Percentiles rank a stretch among this genome's conserved stretches.
Conservation (phyloP, 495 filamentous ascomycete genomes). For the Penicillium daleae region DNA sequence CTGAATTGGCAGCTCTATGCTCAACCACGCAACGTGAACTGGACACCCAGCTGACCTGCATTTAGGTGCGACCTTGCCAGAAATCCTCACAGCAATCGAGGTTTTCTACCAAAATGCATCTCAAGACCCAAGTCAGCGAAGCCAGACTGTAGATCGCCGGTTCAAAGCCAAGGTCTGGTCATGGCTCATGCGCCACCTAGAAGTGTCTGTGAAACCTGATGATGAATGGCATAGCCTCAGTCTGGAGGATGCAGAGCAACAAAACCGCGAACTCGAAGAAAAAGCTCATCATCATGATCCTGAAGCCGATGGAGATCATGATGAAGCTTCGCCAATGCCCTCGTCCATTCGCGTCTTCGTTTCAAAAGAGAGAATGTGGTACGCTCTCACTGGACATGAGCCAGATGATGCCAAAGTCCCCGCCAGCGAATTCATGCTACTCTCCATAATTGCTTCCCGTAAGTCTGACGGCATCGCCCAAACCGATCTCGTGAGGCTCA, state of each 20-base stretch:
- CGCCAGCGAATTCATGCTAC: conserved; percentile 68
- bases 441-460: conserved; percentile 79
- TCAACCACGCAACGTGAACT: not conserved
- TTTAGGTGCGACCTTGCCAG: conserved; percentile 46
- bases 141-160: conserved; percentile 48
- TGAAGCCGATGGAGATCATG: conserved; percentile 9
- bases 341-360: conserved; percentile 55
- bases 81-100: conserved; percentile 44
- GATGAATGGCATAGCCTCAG: conserved; percentile 47
- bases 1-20: not conserved
- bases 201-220: conserved; percentile 53
- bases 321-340: conserved; percentile 7
- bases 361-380: conserved; percentile 71
- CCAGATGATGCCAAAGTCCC: conserved; percentile 71
- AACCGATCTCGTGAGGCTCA: conserved; percentile 71
- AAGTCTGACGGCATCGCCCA: conserved; percentile 76
- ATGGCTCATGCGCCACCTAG: conserved; percentile 57
- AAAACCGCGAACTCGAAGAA: conserved; percentile 5
- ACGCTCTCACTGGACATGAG: conserved; percentile 77
- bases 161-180: conserved; percentile 60
- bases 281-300: conserved; percentile 1
- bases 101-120: conserved; percentile 40
- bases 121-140: conserved; percentile 23
- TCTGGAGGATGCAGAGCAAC: conserved; percentile 50
- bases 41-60: conserved; percentile 13